A percentile compares a stretch with the other conserved stretches of the same genome.
These are phyloP conservation scores for Cymodocea nodosa DNA, from an alignment of 116 monocot species.

Conservation along the genomic window DNA sequence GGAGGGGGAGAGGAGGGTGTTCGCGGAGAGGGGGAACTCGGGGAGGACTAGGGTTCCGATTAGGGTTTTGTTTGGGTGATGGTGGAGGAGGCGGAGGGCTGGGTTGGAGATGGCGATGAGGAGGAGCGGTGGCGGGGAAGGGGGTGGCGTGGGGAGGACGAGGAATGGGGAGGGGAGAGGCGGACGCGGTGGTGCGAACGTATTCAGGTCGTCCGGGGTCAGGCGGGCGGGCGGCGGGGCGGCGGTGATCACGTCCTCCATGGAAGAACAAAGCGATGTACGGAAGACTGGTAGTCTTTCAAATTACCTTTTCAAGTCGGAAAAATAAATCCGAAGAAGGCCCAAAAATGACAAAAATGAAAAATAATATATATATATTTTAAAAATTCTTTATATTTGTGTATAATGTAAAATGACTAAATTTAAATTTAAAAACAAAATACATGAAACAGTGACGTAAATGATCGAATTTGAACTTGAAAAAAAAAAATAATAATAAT, in stretches of 20 bases:
- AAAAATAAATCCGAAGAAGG: no score
- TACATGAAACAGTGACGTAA: no score
- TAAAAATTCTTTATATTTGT: no score
- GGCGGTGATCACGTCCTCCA: conserved; percentile 84
- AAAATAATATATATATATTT: no score
- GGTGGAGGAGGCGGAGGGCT: conserved; percentile 34
- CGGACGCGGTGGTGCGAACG: conserved; percentile 36
- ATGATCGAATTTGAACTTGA: no score
- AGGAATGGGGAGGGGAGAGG: conserved; percentile 43
- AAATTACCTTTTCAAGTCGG: no score
- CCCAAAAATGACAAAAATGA: no score
- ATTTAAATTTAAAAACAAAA: no score
- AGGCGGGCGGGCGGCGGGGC: conserved; percentile 77
- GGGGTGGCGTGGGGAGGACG: conserved; percentile 20
- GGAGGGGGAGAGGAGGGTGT: conserved; percentile 21
- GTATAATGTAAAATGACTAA: no score
- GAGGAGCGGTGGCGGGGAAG: conserved; percentile 20
- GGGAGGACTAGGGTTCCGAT: conserved; percentile 63
- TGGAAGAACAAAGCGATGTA: neutral
- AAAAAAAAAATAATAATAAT: no score
- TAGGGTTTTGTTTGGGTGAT: conserved; percentile 24
- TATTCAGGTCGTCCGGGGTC: conserved; percentile 81
- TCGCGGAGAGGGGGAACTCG: conserved; percentile 30
- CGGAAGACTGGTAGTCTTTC: no score
- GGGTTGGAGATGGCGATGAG: conserved; percentile 46